These are phyloP conservation scores for Dichotomopilus funicola DNA, from an alignment of 2,329 filamentous ascomycete species.

Conservation along the genomic window DNA sequence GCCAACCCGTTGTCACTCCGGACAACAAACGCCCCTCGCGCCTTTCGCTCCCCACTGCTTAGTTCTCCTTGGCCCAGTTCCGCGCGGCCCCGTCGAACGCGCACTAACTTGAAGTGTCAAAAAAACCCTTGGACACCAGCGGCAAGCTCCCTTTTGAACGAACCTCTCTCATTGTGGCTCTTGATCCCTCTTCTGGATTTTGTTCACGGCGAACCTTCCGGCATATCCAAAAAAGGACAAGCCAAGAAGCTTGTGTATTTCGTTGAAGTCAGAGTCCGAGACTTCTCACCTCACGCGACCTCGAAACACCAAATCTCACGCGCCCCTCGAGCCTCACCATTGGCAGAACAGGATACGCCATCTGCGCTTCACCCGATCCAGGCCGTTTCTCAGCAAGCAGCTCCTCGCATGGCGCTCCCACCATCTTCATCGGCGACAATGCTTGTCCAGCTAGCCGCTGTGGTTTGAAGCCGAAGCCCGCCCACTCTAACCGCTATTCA, in stretches of 20 bases:
- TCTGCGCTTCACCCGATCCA: background rate
- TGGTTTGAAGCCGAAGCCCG: conserved; percentile 10
- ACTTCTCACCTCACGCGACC: background rate
- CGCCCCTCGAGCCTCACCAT: too few relatives aligned
- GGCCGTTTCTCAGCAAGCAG: background rate
- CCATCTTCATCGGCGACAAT: conserved; percentile 14
- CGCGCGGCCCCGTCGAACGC: too few relatives aligned
- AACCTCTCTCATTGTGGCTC: background rate
- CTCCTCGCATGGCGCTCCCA: conserved; percentile 13
- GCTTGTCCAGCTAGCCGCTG: conserved; percentile 10
- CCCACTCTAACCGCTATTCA: conserved; percentile 14
- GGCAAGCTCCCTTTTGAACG: background rate
- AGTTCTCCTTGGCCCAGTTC: background rate
- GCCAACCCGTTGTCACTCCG: conserved; percentile 14
- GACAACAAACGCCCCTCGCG: conserved; percentile 10
- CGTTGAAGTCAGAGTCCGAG: background rate
- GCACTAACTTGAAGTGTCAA: background rate
- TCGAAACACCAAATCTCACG: too few relatives aligned
- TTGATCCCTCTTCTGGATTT: background rate
- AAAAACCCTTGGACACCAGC: background rate
- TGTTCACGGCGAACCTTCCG: too few relatives aligned
- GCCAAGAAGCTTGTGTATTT: background rate
- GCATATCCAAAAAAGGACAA: background rate
- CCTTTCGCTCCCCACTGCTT: background rate
- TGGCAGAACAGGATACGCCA: conserved; percentile 1